Evolutionary conservation across 768 basidiomycete species (phyloP), one percentile per base, ranked within the genome.

Genomic region (Hemileccinum impolitum): DNA sequence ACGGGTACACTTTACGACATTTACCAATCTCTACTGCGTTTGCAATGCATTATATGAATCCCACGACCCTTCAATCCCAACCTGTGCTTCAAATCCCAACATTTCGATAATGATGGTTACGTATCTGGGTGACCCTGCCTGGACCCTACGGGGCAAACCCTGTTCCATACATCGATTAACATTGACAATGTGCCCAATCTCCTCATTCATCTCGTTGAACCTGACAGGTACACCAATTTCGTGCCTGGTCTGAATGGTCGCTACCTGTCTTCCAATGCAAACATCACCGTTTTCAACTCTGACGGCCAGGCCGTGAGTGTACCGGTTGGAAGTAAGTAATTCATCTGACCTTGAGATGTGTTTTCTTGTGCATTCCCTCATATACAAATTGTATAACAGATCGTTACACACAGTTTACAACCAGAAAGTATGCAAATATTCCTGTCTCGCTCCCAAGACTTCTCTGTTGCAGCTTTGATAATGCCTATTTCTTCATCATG

Each of bases 181-280:
- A 23, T 23, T 23, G 23, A 23, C 23, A 23, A 40, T 37, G 26
- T n/a, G 39, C 39, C 18, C 21, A n/a, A 43, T 42, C 12, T 26
- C 19, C 18, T 47, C 3, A 23, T 30, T 30, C 34, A 12, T 39
- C n/a, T 8, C 8, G 25, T 26, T 47, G 13, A 40, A 43, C 21
- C 45, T 23, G 43, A 43, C 48, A 85, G 80, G 69, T 72, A 85
- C 63, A 67, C 73, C 45, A 85, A 85, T 62, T 87, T 91, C 58
- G 81, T 71, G 3, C 84, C 81, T 3, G 69, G 79, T 39, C 75
- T 83, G 65, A 73, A 78, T 8, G 90, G 87, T 6, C 76, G 83
- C 39, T 94, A 92, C 65, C 70, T 96, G 40, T 82, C 90, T 1
- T 89, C 85, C 2, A 95, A 95, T 58, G 87, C 81, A 47, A 89